Base-by-base conservation (phyloP, 2,329 filamentous ascomycete species). In the Verticillium nubilum region DNA sequence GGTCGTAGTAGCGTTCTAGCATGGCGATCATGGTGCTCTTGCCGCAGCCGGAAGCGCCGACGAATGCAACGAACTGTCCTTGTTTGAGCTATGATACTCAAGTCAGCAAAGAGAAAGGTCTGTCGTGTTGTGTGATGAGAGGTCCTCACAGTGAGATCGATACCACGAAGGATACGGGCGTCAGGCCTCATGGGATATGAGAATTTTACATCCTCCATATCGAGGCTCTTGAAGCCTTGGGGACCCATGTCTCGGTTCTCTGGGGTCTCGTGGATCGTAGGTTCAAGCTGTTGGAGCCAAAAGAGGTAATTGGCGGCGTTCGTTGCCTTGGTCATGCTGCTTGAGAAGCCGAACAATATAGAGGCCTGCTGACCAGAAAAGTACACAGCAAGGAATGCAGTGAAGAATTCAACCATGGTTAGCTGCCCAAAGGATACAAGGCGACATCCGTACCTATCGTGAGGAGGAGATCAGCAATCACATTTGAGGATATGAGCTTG, bases 11-110 rank as follows among this genome's bases (percentile, higher is more conserved):
- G 13, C 79, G 72, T 64, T 81, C 73, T 0, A 82, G 69, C 12
- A 82, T 70, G 6, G 79, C 77, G 56, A 89, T 77, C 59, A 84
- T 81, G 3, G 85, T 86, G 0, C 81, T 84, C 65, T 87, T 87
- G 0, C 83, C 84, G 62, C 82, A 85, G 6, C 83, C 83, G 0
- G 80, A 84, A 1, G 82, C 76, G 5, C 84, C 83, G 0, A 86
- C 83, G 7, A 86, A 75, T 2, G 82, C 84, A 1, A 82, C 71
- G 65, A 80, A 83, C 62, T 78, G 74, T 10, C 80, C 79, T 5
- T 76, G 73, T 31, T 70, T 61, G 57, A 83, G 77, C 56, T 71
- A 15, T 5, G 19, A 3, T 17, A 27, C 5, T 25, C 28, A 7
- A 31, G 29, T 31, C 10, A 6, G 2, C 13, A 50, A 23, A 10